Conservation (phyloP, 2,329 filamentous ascomycete genomes). For the Davidsoniella australis region DNA sequence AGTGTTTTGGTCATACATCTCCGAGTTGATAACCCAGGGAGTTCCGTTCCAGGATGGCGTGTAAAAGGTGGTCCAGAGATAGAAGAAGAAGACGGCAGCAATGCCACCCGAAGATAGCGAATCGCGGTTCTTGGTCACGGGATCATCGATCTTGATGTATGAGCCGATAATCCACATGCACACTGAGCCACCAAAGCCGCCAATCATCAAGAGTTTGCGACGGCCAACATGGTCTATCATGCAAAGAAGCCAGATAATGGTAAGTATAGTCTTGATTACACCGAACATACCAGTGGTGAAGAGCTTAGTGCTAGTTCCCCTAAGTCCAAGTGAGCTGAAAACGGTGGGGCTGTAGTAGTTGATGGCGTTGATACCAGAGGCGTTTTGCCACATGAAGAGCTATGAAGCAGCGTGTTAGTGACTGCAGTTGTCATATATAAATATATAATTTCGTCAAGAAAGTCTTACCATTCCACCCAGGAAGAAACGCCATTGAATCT, state of each 20-base stretch:
- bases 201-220: slow-evolving; percentile 51
- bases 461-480: slow-evolving; percentile 39
- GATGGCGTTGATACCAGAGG: slow-evolving; percentile 57
- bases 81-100: slow-evolving; percentile 50
- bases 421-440: neutral
- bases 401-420: neutral
- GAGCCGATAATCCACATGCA: slow-evolving; percentile 48
- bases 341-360: slow-evolving; percentile 54
- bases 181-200: slow-evolving; percentile 48
- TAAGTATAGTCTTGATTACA: slow-evolving; percentile 47
- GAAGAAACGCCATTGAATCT: slow-evolving; percentile 54
- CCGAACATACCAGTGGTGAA: slow-evolving; percentile 60
- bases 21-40: slow-evolving; percentile 54
- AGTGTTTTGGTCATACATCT: slow-evolving; percentile 28
- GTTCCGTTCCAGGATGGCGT: slow-evolving; percentile 55
- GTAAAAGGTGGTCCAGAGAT: slow-evolving; percentile 50
- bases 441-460: neutral
- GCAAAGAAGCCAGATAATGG: slow-evolving; percentile 26
- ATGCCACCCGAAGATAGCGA: slow-evolving; percentile 33
- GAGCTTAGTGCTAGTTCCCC: slow-evolving; percentile 27
- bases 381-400: slow-evolving; percentile 68
- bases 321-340: slow-evolving; percentile 37
- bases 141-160: slow-evolving; percentile 26
- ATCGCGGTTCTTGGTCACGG: slow-evolving; percentile 30
- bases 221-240: slow-evolving; percentile 56